A percentile compares a stretch with the other conserved stretches of the same genome.
These are phyloP conservation scores for Lactarius hengduanensis DNA, from an alignment of 768 basidiomycete species.

Conservation along the genomic window DNA sequence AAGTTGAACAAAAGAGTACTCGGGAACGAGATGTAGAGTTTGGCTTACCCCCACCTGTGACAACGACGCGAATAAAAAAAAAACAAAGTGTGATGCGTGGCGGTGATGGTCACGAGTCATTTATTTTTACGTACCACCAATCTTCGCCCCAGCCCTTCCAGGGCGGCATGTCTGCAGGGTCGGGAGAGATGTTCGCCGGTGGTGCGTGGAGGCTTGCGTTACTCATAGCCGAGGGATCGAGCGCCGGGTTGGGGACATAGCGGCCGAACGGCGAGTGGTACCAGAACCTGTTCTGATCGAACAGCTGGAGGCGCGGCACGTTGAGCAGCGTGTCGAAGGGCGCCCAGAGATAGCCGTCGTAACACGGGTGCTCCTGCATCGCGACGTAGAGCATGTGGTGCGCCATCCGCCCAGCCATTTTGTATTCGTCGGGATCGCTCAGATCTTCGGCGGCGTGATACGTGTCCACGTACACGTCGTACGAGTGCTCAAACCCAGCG, in stretches of 20 bases:
- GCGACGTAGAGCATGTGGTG: constrained; percentile 55
- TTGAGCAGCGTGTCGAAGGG: constrained; percentile 53
- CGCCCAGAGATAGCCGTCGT: constrained; percentile 52
- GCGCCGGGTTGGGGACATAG: constrained; percentile 43
- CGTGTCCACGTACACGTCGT: constrained; percentile 49
- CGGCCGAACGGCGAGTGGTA: constrained; percentile 50
- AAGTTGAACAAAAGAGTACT: neutral
- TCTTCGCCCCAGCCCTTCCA: constrained; percentile 44
- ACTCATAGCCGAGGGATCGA: constrained; percentile 28
- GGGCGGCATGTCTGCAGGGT: constrained; percentile 40
- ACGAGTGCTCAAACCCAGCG: constrained; percentile 47
- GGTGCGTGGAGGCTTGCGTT: constrained; percentile 39
- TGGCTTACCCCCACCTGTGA: constrained; percentile 30
- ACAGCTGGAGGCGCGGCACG: constrained; percentile 47
- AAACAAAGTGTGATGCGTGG: neutral
- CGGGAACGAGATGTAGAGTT: neutral
- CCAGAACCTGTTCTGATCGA: constrained; percentile 48
- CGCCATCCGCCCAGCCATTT: constrained; percentile 51
- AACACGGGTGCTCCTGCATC: constrained; percentile 44
- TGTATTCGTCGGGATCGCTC: constrained; percentile 37
- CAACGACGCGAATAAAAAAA: neutral
- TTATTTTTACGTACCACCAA: constrained; percentile 42
- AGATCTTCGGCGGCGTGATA: constrained; percentile 48
- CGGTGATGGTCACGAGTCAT: neutral
- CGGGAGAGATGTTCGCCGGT: constrained; percentile 43